A percentile compares a stretch with the other conserved stretches of the same genome.
Evolutionary conservation across 2,329 filamentous ascomycete genomes (phyloP).

Genomic region (Cercospora beticola): DNA sequence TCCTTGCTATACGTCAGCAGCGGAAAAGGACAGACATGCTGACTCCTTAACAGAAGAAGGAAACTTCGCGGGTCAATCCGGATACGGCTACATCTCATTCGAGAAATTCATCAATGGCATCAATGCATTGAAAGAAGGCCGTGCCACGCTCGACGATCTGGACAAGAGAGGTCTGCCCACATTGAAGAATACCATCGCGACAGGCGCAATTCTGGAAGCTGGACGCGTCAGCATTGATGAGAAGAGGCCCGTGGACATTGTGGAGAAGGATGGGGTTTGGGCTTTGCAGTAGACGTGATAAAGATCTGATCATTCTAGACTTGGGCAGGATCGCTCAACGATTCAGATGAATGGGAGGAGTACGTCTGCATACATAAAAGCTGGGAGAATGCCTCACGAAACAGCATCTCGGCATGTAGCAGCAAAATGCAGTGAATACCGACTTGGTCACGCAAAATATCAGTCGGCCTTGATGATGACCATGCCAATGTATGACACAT

Average conservation of each 20-base stretch:
- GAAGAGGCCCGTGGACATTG: conserved; percentile 72
- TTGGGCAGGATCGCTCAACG: background rate
- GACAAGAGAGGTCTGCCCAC: conserved; percentile 82
- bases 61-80: conserved; percentile 86
- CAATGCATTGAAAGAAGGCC: conserved; percentile 71
- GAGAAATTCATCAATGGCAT: conserved; percentile 95
- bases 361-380: background rate
- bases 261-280: conserved; percentile 65
- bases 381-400: background rate
- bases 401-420: background rate
- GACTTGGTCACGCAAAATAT: background rate
- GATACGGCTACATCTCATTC: conserved; percentile 91
- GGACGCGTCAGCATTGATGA: conserved; percentile 83
- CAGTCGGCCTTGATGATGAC: background rate
- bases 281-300: conserved; percentile 54
- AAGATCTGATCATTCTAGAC: background rate
- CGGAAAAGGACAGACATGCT: background rate
- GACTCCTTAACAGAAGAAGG: conserved; percentile 65
- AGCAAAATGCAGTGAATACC: background rate
- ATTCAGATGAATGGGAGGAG: background rate
- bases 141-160: conserved; percentile 69
- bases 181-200: conserved; percentile 83
- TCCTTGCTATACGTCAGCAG: background rate
- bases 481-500: background rate
- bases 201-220: conserved; percentile 86